Conservation (phyloP, 768 basidiomycete species). For the Kondoa subrosea region DNA sequence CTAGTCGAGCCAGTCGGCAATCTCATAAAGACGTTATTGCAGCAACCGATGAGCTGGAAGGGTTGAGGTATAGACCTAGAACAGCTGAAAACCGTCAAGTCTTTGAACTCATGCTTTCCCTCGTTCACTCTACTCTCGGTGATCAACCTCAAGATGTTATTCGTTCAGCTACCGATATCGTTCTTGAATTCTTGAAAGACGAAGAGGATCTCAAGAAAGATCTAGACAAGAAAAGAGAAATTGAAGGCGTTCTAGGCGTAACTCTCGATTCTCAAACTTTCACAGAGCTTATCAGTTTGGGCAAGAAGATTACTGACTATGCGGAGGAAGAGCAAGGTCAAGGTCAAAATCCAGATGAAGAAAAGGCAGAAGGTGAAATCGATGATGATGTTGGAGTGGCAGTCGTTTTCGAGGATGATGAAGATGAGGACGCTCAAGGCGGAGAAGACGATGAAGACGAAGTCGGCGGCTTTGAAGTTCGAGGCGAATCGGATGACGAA, state of each 20-base stretch:
- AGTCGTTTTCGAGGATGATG: slow-evolving; percentile 93
- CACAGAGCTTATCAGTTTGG: slow-evolving; percentile 59
- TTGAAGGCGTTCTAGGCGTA: slow-evolving; percentile 59
- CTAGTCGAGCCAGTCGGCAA: slow-evolving; percentile 26
- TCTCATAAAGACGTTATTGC: slow-evolving; percentile 78
- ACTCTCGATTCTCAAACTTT: slow-evolving; percentile 55
- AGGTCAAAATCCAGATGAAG: slow-evolving; percentile 51
- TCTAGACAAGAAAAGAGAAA: slow-evolving; percentile 91
- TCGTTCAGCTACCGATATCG: slow-evolving; percentile 81
- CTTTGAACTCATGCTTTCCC: slow-evolving; percentile 73
- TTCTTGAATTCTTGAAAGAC: slow-evolving; percentile 72
- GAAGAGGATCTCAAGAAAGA: slow-evolving; percentile 61
- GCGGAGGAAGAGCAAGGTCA: slow-evolving; percentile 61
- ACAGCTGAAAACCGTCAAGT: slow-evolving; percentile 88
- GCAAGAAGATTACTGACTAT: slow-evolving; percentile 94
- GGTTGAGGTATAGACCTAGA: slow-evolving; percentile 75
- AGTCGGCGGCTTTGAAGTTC: slow-evolving; percentile 61
- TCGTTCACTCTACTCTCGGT: slow-evolving; percentile 62
- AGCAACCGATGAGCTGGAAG: slow-evolving; percentile 82
- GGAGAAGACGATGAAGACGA: slow-evolving; percentile 51
- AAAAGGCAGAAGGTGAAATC: slow-evolving; percentile 68
- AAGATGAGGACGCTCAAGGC: slow-evolving; percentile 50
- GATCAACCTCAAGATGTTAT: slow-evolving; percentile 94
- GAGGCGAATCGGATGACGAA: slow-evolving; percentile 49
- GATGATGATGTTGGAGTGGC: slow-evolving; percentile 96